Percentiles rank a stretch among this genome's conserved stretches.
phyloP scores from a whole-genome alignment of 1,284 basidiomycete genomes.

The Exobasidium rhododendri region DNA sequence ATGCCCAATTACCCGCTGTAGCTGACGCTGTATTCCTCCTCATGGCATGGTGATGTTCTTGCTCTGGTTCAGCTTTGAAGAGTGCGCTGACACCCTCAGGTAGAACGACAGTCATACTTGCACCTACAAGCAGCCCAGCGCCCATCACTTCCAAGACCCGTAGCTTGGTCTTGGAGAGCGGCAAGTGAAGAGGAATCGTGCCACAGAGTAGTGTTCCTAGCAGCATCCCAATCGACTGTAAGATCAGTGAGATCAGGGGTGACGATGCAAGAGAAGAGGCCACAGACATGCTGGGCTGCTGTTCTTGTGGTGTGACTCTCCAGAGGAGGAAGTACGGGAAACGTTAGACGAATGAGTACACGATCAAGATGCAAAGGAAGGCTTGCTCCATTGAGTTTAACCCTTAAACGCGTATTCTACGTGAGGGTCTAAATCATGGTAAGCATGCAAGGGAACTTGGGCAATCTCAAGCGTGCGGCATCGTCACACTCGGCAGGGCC shows the following conservation, averaged over 20 bases:
- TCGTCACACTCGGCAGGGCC: no score
- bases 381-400: no score
- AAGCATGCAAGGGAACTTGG: no score
- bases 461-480: no score
- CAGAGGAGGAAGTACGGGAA: no score
- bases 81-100: conserved; percentile 43
- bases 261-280: neutral
- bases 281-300: neutral
- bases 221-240: conserved; percentile 21
- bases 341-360: no score
- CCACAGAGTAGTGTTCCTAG: conserved; percentile 45
- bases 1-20: neutral
- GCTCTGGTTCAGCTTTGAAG: conserved; percentile 15
- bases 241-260: neutral
- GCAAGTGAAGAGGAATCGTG: conserved; percentile 37
- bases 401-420: no score
- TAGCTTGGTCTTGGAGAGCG: conserved; percentile 37
- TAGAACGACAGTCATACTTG: conserved; percentile 49
- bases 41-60: neutral
- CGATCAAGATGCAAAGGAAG: no score
- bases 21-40: neutral
- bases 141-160: conserved; percentile 48
- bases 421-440: no score
- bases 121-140: conserved; percentile 49
- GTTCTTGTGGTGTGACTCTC: no score